A percentile compares a stretch with the other conserved stretches of the same genome.
Conservation (phyloP, 2,329 filamentous ascomycete genomes). For the Conoideocrella luteorostrata region DNA sequence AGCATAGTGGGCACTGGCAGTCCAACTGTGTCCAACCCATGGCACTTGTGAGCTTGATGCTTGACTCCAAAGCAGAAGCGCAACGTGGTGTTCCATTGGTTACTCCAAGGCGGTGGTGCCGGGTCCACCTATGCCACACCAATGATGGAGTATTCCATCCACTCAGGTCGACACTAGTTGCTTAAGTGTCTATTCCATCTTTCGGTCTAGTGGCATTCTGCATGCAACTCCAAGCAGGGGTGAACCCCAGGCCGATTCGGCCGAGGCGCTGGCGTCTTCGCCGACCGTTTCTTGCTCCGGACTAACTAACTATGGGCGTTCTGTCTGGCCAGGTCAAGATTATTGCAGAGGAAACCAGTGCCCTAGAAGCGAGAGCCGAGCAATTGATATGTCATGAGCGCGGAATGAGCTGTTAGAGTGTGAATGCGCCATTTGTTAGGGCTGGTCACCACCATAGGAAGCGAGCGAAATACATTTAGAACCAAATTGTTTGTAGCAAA, state of each 20-base stretch:
- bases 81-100: conserved; percentile 1
- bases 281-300: not conserved
- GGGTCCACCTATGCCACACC: not conserved
- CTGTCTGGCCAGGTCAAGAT: not conserved
- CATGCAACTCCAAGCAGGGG: conserved; percentile 5
- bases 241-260: conserved; percentile 8
- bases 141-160: not conserved
- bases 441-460: no score
- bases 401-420: no score
- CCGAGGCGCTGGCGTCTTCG: conserved; percentile 7
- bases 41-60: not conserved
- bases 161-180: not conserved
- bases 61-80: not conserved
- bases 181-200: not conserved
- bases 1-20: not conserved
- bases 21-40: not conserved
- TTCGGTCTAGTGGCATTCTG: conserved; percentile 3
- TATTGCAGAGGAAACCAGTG: not conserved
- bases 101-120: not conserved
- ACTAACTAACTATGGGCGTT: not conserved
- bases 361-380: no score
- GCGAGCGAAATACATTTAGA: no score
- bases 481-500: no score
- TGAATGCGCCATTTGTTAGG: no score
- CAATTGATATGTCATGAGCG: no score